phyloP scores from a whole-genome alignment of 139 green algal genomes.

The Micractinium sp. region DNA sequence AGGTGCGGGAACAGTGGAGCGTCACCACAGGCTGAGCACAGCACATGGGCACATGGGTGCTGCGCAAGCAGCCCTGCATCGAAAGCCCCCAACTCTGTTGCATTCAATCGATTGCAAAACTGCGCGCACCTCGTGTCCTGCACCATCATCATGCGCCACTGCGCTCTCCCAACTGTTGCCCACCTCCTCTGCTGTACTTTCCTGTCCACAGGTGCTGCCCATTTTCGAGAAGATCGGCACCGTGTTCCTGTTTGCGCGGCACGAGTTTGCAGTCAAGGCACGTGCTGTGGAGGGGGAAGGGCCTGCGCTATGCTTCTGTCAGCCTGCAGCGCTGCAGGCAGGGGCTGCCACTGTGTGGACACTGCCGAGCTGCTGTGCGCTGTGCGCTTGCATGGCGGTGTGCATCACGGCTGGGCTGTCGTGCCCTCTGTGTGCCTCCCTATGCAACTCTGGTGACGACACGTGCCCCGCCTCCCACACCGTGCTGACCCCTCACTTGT shows the following conservation, averaged over 20 bases:
- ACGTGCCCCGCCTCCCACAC: too few species aligned
- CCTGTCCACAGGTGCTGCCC: conserved; percentile 35
- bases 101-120: too few species aligned
- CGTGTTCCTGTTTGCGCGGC: conserved; percentile 51
- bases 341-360: neutral
- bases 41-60: neutral
- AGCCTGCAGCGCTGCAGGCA: neutral
- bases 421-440: neutral
- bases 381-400: too few species aligned
- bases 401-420: too few species aligned
- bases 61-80: too few species aligned
- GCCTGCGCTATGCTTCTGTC: neutral
- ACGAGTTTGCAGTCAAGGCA: conserved; percentile 49
- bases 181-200: neutral
- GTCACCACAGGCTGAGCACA: neutral
- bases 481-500: neutral
- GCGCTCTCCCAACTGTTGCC: neutral
- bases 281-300: neutral
- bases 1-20: neutral
- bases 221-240: conserved; percentile 57
- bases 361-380: neutral
- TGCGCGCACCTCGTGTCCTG: too few species aligned
- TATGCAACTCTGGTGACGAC: neutral
- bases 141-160: too few species aligned
- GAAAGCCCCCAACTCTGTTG: too few species aligned